Conservation (phyloP, 768 basidiomycete genomes). For the Amanita brunnescens region DNA sequence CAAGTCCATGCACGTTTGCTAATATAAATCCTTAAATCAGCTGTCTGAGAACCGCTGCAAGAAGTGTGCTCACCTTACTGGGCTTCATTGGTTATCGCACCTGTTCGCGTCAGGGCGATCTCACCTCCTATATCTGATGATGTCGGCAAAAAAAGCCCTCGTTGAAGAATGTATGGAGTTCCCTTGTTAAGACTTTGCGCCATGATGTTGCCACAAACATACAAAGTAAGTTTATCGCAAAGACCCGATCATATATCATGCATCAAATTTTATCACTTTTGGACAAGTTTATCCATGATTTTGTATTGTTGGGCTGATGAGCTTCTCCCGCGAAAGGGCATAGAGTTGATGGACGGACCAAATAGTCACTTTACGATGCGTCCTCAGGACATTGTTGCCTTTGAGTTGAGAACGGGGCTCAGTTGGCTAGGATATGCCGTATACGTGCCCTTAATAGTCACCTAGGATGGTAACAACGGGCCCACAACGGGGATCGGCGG, state of each 20-base stretch:
- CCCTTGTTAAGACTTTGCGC: background rate
- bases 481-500: background rate
- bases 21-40: background rate
- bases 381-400: background rate
- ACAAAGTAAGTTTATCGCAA: background rate
- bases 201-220: background rate
- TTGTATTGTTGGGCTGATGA: background rate
- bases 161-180: background rate
- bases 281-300: background rate
- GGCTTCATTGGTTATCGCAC: background rate
- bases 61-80: background rate
- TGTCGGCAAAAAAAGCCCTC: background rate
- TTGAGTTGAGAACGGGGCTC: background rate
- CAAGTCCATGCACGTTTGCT: background rate
- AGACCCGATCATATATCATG: background rate
- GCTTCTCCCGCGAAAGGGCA: slow-evolving; percentile 2
- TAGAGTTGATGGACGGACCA: background rate
- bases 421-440: background rate
- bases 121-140: background rate
- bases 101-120: background rate
- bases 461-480: background rate
- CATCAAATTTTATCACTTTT: background rate
- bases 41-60: background rate
- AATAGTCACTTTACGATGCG: background rate
- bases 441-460: background rate